phyloP scores from a whole-genome alignment of 805 yeast genomes.

The Candida berthetii region DNA sequence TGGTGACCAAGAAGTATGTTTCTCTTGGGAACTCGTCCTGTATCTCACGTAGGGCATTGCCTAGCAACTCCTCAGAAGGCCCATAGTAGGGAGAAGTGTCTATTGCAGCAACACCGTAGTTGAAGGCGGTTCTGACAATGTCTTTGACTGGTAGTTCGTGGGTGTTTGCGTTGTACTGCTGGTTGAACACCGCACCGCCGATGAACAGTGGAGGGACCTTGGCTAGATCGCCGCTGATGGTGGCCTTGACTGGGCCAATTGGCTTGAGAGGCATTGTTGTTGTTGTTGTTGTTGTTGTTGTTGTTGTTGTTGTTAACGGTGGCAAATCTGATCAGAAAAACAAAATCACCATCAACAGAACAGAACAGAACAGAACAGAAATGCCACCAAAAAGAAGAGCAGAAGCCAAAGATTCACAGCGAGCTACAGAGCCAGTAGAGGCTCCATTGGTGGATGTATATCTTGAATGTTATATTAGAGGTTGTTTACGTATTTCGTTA shows the following conservation, averaged over 20 bases:
- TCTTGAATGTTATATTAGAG: no score
- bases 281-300: neutral
- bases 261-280: conserved; percentile 9
- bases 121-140: conserved; percentile 55
- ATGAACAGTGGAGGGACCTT: conserved; percentile 55
- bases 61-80: conserved; percentile 72
- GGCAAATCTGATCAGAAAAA: no score
- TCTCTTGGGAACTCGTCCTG: conserved; percentile 45
- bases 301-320: neutral
- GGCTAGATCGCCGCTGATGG: conserved; percentile 16
- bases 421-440: no score
- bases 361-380: no score
- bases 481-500: no score
- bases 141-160: conserved; percentile 47
- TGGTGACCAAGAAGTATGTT: conserved; percentile 67
- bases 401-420: no score
- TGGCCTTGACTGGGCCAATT: conserved; percentile 10
- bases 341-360: no score
- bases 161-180: conserved; percentile 73
- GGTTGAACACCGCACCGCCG: conserved; percentile 88
- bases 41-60: conserved; percentile 47
- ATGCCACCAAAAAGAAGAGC: no score
- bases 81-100: conserved; percentile 96
- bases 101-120: conserved; percentile 64
- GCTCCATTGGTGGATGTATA: no score